Conservation (phyloP, 2,329 filamentous ascomycete species). For the Venturia aucupariae region DNA sequence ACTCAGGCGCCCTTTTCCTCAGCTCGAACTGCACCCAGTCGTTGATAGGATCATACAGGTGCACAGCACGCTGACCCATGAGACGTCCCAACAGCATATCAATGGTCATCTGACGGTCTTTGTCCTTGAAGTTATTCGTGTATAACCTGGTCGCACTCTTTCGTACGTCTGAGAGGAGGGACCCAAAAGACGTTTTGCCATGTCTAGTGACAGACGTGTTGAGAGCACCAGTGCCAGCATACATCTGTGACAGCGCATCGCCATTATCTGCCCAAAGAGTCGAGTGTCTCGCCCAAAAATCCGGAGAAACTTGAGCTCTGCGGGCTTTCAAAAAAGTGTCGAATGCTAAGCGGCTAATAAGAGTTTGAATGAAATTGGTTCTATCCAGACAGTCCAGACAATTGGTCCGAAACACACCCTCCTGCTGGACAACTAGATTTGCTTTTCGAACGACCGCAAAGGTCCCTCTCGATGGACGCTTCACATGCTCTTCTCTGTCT, state of each 20-base stretch:
- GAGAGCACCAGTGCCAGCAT: constrained; percentile 88
- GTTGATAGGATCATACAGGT: constrained; percentile 88
- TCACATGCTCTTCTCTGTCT: constrained; percentile 51
- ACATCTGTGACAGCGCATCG: constrained; percentile 87
- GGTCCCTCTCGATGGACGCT: constrained; percentile 26
- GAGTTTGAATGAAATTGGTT: constrained; percentile 91
- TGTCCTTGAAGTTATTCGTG: constrained; percentile 96
- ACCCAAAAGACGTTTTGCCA: constrained; percentile 92
- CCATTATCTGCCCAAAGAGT: constrained; percentile 97
- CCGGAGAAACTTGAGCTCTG: constrained; percentile 57
- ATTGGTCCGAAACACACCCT: constrained; percentile 92
- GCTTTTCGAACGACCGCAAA: constrained; percentile 31
- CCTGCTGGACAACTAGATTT: constrained; percentile 75
- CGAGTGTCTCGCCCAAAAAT: constrained; percentile 89
- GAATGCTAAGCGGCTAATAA: constrained; percentile 88
- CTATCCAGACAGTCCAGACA: constrained; percentile 93
- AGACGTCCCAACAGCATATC: constrained; percentile 82
- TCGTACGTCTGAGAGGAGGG: constrained; percentile 85
- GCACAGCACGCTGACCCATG: constrained; percentile 72
- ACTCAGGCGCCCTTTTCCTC: constrained; percentile 52
- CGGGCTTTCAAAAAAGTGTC: constrained; percentile 73
- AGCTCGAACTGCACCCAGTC: constrained; percentile 79
- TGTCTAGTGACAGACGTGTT: constrained; percentile 92
- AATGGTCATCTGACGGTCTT: constrained; percentile 85
- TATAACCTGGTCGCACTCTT: constrained; percentile 93